Evolutionary conservation across 768 basidiomycete genomes (phyloP).

Genomic region (Suillus clintonianus): DNA sequence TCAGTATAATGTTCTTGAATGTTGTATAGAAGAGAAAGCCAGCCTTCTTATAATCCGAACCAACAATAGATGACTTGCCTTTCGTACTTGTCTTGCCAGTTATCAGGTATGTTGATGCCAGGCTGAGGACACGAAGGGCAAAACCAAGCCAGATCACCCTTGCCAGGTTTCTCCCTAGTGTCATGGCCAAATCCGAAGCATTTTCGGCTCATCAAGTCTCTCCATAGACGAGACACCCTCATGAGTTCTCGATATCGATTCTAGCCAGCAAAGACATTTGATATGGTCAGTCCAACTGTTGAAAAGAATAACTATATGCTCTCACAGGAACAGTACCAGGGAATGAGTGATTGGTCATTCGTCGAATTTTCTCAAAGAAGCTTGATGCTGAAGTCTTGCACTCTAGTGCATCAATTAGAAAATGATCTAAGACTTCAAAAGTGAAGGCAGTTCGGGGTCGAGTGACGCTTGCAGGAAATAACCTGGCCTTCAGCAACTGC

Average conservation of each 20-base stretch:
- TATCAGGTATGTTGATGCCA: constrained; percentile 21
- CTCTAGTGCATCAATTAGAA: constrained; percentile 16
- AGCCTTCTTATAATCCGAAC: not conserved
- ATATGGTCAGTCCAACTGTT: no score
- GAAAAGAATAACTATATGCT: no score
- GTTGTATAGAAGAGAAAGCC: no score
- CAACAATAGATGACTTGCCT: constrained; percentile 1
- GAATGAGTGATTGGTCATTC: no score
- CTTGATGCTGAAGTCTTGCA: constrained; percentile 8
- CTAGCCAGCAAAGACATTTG: not conserved
- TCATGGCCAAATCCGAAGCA: constrained; percentile 14
- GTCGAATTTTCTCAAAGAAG: not conserved
- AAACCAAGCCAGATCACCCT: constrained; percentile 18
- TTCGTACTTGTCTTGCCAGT: constrained; percentile 17
- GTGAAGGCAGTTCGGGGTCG: constrained; percentile 18
- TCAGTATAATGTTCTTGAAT: not conserved
- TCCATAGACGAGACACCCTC: constrained; percentile 7
- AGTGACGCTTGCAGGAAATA: constrained; percentile 14
- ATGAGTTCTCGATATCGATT: constrained; percentile 14
- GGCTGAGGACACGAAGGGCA: constrained; percentile 31
- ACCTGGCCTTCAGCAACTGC: constrained; percentile 11
- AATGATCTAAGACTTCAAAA: constrained; percentile 20
- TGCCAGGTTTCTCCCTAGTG: not conserved
- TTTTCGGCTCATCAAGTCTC: constrained; percentile 5
- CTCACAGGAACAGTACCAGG: no score